A percentile compares a stretch with the other conserved stretches of the same genome.
These are phyloP conservation scores for Apocynum venetum DNA, from an alignment of 257 asterid genomes.

Conservation along the genomic window DNA sequence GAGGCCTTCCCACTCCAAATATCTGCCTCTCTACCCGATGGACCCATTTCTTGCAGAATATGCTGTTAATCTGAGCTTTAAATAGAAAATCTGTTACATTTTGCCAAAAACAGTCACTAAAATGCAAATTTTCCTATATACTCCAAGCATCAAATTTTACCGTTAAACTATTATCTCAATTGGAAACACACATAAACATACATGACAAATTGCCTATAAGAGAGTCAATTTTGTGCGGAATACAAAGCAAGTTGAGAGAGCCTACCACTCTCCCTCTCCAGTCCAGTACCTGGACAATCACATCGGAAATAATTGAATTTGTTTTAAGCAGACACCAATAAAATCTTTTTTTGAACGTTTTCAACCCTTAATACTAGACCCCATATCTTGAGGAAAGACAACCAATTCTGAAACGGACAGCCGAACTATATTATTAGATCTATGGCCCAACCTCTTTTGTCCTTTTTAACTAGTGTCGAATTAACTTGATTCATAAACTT, in stretches of 20 bases:
- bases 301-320: conserved; percentile 1
- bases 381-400: conserved; percentile 3
- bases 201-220: neutral
- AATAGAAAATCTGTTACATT: neutral
- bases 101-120: neutral
- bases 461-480: neutral
- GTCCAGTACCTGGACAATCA: neutral
- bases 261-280: neutral
- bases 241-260: neutral
- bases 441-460: neutral
- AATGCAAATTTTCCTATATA: no score
- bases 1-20: neutral
- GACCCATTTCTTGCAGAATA: neutral
- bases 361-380: neutral
- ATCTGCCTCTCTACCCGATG: neutral
- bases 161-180: no score
- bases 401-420: conserved; percentile 1
- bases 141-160: neutral
- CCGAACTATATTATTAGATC: neutral
- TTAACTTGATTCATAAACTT: neutral
- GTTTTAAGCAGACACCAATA: conserved; percentile 3
- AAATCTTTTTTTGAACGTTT: conserved; percentile 3
- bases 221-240: neutral
- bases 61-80: neutral
- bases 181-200: neutral